Evolutionary conservation across 2,329 filamentous ascomycete genomes (phyloP).

Genomic region (Cercospora berteroae): DNA sequence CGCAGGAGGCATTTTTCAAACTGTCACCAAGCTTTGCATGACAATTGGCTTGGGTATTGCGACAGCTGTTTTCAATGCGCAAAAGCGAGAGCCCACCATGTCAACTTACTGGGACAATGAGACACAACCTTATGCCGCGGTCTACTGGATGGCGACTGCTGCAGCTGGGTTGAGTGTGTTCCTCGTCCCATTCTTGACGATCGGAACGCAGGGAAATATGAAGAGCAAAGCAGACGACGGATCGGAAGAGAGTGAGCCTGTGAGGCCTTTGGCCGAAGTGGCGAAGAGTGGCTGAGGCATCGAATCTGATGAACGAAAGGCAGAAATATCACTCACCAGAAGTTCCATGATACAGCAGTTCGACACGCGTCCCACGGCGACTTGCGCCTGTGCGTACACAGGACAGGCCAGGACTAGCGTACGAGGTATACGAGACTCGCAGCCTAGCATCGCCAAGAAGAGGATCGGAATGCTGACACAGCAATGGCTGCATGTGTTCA

Average conservation of each 20-base stretch:
- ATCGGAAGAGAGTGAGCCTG: neutral
- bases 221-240: slow-evolving; percentile 11
- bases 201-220: slow-evolving; percentile 53
- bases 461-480: neutral
- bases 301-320: neutral
- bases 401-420: neutral
- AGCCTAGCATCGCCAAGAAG: neutral
- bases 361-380: neutral
- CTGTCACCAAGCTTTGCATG: slow-evolving; percentile 59
- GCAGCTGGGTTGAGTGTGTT: slow-evolving; percentile 46
- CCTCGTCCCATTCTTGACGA: slow-evolving; percentile 53
- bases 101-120: slow-evolving; percentile 45
- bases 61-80: slow-evolving; percentile 59
- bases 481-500: neutral
- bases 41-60: slow-evolving; percentile 62
- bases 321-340: too few relatives aligned
- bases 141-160: slow-evolving; percentile 52
- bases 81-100: slow-evolving; percentile 34
- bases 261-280: neutral
- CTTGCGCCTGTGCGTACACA: neutral
- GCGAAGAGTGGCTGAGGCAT: neutral
- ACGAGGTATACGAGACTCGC: neutral
- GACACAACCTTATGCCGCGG: slow-evolving; percentile 52
- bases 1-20: slow-evolving; percentile 67
- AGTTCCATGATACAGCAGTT: neutral